A percentile compares a stretch with the other conserved stretches of the same genome.
Evolutionary conservation across 2,329 filamentous ascomycete genomes (phyloP).

Genomic region (Stachybotrys chartarum): DNA sequence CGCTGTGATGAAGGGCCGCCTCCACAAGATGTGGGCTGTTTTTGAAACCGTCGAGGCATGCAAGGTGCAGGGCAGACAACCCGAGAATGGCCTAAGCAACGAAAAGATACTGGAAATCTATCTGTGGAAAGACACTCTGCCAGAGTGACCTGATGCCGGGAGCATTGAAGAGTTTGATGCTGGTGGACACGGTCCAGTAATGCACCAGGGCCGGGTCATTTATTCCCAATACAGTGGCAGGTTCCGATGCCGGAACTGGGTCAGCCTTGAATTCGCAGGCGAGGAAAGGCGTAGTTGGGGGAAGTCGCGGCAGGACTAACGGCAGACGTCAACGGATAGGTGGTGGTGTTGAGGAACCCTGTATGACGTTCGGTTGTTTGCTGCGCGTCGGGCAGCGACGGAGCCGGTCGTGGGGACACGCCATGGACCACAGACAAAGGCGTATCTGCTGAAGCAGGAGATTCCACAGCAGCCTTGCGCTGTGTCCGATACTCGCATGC

Average conservation of each 20-base stretch:
- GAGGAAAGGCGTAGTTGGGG: too few relatives aligned
- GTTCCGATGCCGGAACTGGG: too few relatives aligned
- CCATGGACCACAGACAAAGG: too few relatives aligned
- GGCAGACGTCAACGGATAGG: too few relatives aligned
- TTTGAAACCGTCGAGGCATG: not conserved
- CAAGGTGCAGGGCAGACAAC: slow-evolving; percentile 3
- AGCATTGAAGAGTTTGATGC: slow-evolving; percentile 1
- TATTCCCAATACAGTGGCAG: too few relatives aligned
- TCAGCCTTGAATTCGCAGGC: too few relatives aligned
- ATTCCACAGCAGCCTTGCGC: not conserved
- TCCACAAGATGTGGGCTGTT: not conserved
- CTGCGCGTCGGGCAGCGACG: too few relatives aligned
- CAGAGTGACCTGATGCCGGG: not conserved
- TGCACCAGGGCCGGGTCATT: slow-evolving; percentile 3
- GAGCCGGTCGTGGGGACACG: too few relatives aligned
- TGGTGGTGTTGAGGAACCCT: too few relatives aligned
- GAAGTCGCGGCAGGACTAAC: too few relatives aligned
- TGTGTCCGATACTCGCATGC: slow-evolving; percentile 1
- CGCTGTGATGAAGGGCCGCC: not conserved
- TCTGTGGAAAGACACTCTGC: not conserved
- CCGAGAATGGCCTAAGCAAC: slow-evolving; percentile 2
- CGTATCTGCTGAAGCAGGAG: too few relatives aligned
- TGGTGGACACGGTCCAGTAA: slow-evolving; percentile 2
- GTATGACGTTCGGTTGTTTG: too few relatives aligned
- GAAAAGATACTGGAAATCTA: slow-evolving; percentile 1